phyloP scores from a whole-genome alignment of 768 basidiomycete species.

The Boletales sp. region DNA sequence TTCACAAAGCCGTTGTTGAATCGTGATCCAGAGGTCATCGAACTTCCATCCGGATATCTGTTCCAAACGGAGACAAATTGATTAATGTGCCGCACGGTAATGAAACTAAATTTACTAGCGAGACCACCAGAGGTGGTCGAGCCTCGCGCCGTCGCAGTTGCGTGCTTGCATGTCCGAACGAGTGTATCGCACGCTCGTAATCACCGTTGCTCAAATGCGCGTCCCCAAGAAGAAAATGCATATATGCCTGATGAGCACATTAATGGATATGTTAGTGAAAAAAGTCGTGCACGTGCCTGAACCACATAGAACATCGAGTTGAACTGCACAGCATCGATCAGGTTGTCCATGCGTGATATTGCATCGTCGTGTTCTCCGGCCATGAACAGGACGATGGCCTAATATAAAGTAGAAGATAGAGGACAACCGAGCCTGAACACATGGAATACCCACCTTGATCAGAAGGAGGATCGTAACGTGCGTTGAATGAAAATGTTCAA shows the following conservation, averaged over 20 bases:
- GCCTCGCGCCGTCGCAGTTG: not conserved
- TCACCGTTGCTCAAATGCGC: not conserved
- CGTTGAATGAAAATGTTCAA: not conserved
- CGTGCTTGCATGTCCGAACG: not conserved
- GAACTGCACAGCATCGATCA: not conserved
- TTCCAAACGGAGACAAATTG: too few relatives aligned
- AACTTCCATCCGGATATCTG: too few relatives aligned
- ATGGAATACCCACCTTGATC: not conserved
- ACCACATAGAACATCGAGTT: not conserved
- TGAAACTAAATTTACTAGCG: not conserved
- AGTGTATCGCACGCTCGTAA: not conserved
- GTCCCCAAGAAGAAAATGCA: constrained; percentile 6
- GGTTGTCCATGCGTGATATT: not conserved
- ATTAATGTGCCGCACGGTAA: too few relatives aligned
- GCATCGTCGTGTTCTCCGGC: not conserved
- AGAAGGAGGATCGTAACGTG: not conserved
- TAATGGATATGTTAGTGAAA: not conserved
- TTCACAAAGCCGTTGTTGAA: constrained; percentile 4
- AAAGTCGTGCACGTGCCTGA: not conserved
- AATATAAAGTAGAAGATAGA: not conserved
- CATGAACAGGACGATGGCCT: not conserved
- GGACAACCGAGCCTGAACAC: not conserved
- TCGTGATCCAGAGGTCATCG: not conserved
- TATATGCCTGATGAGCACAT: constrained; percentile 1
- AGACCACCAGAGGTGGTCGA: not conserved